Base-by-base conservation (phyloP, 1,284 basidiomycete genomes). In the Exobasidium cylindrosporum region DNA sequence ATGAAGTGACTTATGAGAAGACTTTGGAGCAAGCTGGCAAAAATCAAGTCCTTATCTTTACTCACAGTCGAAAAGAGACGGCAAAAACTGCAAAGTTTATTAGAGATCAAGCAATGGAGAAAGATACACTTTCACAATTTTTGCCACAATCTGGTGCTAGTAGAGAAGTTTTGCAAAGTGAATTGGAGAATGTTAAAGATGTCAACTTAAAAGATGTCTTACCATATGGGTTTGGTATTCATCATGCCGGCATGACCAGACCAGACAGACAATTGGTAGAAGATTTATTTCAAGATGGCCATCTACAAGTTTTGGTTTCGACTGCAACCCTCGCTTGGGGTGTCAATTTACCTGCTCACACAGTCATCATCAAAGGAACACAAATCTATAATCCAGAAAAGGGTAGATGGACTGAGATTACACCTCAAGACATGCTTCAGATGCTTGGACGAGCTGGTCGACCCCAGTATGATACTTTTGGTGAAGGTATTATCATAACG, bases 371-470 rank as follows among this genome's bases (percentile, higher is more conserved):
- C 85, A 99, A 98, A 81, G 96, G 96, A 35, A 98, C 96, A 0
- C 95, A 98, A 82, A 94, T 98, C 67, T 98, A 98, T 83, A 97
- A 97, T 80, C 96, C 96, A 0, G 94, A 96, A 81, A 97, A 98
- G 82, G 96, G 96, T 24, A 88, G 91, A 6, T 98, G 95, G 96
- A 88, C 90, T 6, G 96, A 98, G 81, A 82, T 98, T 11, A 96
- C 93, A 0, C 89, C 91, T 0, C 95, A 98, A 81, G 96, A 98
- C 76, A 93, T 97, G 5, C 84, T 98, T 4, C 96, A 99, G 82
- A 98, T 99, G 96, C 88, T 98, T 4, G 96, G 96, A 57, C 88
- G 95, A 78, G 96, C 96, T 5, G 96, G 96, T 80, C 88, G 96
- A 61, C 96, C 96, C 10, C 94, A 98, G 80, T 97, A 90, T 82